Percentiles rank a stretch among this genome's conserved stretches.
phyloP scores from a whole-genome alignment of 805 yeast species.

The Candida cerambycidarum region DNA sequence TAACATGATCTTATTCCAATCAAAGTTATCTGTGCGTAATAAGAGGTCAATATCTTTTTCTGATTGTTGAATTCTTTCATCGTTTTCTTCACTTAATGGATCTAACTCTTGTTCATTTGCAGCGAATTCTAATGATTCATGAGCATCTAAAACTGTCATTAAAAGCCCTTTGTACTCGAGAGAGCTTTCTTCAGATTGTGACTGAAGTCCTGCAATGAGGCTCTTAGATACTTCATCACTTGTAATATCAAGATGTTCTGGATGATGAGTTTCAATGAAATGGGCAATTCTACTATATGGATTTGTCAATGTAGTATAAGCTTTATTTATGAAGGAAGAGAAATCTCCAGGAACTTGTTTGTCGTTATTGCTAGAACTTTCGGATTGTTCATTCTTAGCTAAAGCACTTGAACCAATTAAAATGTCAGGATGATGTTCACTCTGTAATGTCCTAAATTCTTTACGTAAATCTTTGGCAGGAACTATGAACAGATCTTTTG shows the following conservation, averaged over 20 bases:
- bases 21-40: slow-evolving; percentile 36
- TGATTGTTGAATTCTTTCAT: slow-evolving; percentile 48
- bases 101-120: slow-evolving; percentile 57
- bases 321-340: slow-evolving; percentile 63
- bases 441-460: slow-evolving; percentile 75
- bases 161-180: slow-evolving; percentile 54
- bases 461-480: slow-evolving; percentile 58
- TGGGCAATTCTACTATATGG: slow-evolving; percentile 62
- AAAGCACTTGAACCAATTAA: slow-evolving; percentile 27
- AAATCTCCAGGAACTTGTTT: slow-evolving; percentile 24
- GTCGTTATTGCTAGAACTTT: slow-evolving; percentile 18
- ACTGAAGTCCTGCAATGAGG: slow-evolving; percentile 43
- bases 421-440: slow-evolving; percentile 79
- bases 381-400: slow-evolving; percentile 10
- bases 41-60: slow-evolving; percentile 48
- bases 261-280: slow-evolving; percentile 35
- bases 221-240: slow-evolving; percentile 53
- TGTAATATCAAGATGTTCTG: slow-evolving; percentile 48
- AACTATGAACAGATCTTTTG: slow-evolving; percentile 55
- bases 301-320: slow-evolving; percentile 66
- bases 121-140: slow-evolving; percentile 77
- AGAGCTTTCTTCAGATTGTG: slow-evolving; percentile 28
- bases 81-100: slow-evolving; percentile 53
- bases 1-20: slow-evolving; percentile 59
- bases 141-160: slow-evolving; percentile 78